Percentiles rank a stretch among this genome's conserved stretches.
phyloP scores from a whole-genome alignment of 306 rosid species.

The Cajanus cajan region DNA sequence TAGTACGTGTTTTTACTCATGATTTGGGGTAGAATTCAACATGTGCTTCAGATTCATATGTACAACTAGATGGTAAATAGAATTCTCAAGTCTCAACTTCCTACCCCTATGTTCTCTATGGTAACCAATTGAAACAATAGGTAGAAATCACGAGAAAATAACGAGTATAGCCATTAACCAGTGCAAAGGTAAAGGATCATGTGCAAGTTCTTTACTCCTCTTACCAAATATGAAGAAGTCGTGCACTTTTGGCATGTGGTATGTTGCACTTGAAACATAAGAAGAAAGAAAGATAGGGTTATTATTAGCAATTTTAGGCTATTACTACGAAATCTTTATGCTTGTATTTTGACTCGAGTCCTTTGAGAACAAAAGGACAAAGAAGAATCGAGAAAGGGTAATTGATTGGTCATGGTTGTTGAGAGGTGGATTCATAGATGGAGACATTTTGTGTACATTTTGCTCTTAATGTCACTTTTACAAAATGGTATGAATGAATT shows the following conservation, averaged over 20 bases:
- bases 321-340: not conserved
- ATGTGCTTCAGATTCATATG: not conserved
- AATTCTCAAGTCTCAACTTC: not conserved
- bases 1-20: slow-evolving; percentile 20
- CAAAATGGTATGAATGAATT: not conserved
- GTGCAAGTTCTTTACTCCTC: not conserved
- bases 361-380: not conserved
- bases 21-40: slow-evolving; percentile 9
- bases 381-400: not conserved
- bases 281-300: not conserved
- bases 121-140: not conserved
- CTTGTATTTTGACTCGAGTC: not conserved
- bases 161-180: not conserved
- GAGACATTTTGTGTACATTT: not conserved
- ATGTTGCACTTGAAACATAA: not conserved
- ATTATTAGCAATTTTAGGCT: not conserved
- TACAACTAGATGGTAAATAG: slow-evolving; percentile 9
- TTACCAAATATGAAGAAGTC: not conserved
- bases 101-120: not conserved
- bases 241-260: not conserved
- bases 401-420: not conserved
- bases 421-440: not conserved
- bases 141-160: not conserved
- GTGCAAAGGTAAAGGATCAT: not conserved
- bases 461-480: not conserved